phyloP scores from a whole-genome alignment of 805 yeast genomes.

The Schwanniomyces sp. region DNA sequence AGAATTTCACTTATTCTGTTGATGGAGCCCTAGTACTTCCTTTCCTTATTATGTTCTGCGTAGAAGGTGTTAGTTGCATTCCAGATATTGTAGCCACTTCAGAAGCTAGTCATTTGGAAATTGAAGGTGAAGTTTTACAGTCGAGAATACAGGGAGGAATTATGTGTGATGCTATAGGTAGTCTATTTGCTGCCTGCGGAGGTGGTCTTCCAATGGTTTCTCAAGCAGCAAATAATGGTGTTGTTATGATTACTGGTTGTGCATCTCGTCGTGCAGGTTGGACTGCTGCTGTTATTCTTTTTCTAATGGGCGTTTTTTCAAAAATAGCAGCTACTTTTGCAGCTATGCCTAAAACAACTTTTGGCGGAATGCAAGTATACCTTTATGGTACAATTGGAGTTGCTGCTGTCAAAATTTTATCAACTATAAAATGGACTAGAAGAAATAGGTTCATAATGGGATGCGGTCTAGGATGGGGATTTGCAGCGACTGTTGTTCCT shows the following conservation, averaged over 20 bases:
- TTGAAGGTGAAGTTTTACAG: neutral
- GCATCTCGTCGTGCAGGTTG: slow-evolving; percentile 5
- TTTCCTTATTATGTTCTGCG: slow-evolving; percentile 3
- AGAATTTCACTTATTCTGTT: neutral
- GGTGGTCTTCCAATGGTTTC: slow-evolving; percentile 5
- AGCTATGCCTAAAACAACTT: slow-evolving; percentile 1
- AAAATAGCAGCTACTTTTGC: slow-evolving; percentile 3
- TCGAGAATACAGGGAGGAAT: slow-evolving; percentile 1
- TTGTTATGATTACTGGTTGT: slow-evolving; percentile 1
- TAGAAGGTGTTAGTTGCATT: slow-evolving; percentile 4
- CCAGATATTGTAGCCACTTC: slow-evolving; percentile 3
- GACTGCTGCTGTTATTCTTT: slow-evolving; percentile 2
- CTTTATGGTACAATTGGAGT: slow-evolving; percentile 4
- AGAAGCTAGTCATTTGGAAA: neutral
- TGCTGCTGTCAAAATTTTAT: slow-evolving; percentile 1
- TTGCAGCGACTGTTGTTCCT: slow-evolving; percentile 2
- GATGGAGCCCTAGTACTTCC: slow-evolving; percentile 4
- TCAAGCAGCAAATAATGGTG: slow-evolving; percentile 4
- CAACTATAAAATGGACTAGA: neutral
- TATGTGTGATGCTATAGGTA: slow-evolving; percentile 2
- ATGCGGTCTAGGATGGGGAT: slow-evolving; percentile 1
- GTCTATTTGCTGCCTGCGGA: slow-evolving; percentile 1
- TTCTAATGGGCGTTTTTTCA: neutral
- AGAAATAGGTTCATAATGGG: slow-evolving; percentile 2
- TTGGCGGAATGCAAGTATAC: slow-evolving; percentile 4